These are phyloP conservation scores for Micractinium conductrix DNA, from an alignment of 139 green algal genomes.

Conservation along the genomic window DNA sequence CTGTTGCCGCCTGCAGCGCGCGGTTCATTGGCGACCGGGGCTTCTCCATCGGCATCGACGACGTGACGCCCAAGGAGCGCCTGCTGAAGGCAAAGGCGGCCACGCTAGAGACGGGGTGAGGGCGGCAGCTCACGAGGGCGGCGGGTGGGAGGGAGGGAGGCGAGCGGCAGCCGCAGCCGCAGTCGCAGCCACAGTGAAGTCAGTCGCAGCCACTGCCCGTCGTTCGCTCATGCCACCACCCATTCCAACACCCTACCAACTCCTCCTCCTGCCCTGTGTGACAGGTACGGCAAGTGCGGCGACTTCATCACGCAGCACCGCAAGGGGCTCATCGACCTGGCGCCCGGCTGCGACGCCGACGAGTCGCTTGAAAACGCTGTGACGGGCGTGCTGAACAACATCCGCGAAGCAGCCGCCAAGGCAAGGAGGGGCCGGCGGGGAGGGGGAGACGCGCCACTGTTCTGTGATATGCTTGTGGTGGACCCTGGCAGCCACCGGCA, in stretches of 20 bases:
- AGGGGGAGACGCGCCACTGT: no score
- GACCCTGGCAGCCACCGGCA: no score
- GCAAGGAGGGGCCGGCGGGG: no score
- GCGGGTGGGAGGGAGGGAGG: not conserved
- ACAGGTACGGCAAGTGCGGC: conserved; percentile 71
- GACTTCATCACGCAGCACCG: conserved; percentile 76
- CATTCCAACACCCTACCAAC: not conserved
- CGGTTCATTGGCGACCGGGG: conserved; percentile 91
- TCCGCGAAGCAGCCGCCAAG: conserved; percentile 88
- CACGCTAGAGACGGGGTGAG: conserved; percentile 61
- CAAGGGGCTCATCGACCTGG: conserved; percentile 77
- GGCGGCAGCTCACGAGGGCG: not conserved
- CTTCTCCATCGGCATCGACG: conserved; percentile 98
- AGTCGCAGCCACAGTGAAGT: no score
- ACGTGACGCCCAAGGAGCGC: conserved; percentile 82
- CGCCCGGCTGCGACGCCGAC: conserved; percentile 89
- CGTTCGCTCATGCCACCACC: not conserved
- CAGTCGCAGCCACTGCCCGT: no score
- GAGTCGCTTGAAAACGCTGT: conserved; percentile 89
- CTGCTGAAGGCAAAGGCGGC: conserved; percentile 64
- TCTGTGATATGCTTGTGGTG: no score
- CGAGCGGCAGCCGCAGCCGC: no score
- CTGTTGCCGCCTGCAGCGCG: conserved; percentile 50
- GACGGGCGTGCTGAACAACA: conserved; percentile 90
- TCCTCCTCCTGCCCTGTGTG: not conserved